Conservation (phyloP, 2,329 filamentous ascomycete genomes). For the Neopestalotiopsis clavispora region DNA sequence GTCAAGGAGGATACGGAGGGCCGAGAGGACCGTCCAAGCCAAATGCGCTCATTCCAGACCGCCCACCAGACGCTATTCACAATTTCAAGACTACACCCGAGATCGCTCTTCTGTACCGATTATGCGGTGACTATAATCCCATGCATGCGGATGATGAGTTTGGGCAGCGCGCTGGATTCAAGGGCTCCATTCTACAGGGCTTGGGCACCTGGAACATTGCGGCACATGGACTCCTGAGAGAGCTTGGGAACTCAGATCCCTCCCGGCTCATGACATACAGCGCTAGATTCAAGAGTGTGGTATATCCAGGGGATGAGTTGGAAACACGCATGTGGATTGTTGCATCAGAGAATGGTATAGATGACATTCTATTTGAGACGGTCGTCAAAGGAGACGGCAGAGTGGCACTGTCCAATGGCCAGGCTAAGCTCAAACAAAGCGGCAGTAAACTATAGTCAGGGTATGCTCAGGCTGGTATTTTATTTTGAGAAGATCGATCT, state of each 20-base stretch:
- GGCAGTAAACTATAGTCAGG: conserved; percentile 33
- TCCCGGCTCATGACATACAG: conserved; percentile 45
- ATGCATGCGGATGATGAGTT: conserved; percentile 18
- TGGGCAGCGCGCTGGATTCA: conserved; percentile 43
- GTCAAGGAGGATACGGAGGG: conserved; percentile 50
- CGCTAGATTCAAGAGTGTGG: conserved; percentile 49
- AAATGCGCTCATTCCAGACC: conserved; percentile 32
- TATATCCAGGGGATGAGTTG: conserved; percentile 50
- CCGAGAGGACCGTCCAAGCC: conserved; percentile 43
- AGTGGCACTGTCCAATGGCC: conserved; percentile 43
- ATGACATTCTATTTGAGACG: conserved; percentile 45
- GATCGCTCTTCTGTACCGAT: conserved; percentile 45
- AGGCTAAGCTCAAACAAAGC: conserved; percentile 34
- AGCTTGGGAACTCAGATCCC: conserved; percentile 45
- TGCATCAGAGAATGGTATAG: conserved; percentile 34
- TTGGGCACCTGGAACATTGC: conserved; percentile 53
- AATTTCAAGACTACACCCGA: conserved; percentile 44
- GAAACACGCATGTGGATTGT: conserved; percentile 48
- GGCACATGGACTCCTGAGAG: conserved; percentile 46
- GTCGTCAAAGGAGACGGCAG: conserved; percentile 33
- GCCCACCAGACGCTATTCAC: conserved; percentile 42
- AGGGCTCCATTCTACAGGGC: conserved; percentile 50
- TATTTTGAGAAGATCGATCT: too few species aligned
- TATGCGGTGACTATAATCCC: conserved; percentile 56
- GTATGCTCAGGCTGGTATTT: too few species aligned